Conservation (phyloP, 2,329 filamentous ascomycete genomes). For the Aspergillus luchuensis region DNA sequence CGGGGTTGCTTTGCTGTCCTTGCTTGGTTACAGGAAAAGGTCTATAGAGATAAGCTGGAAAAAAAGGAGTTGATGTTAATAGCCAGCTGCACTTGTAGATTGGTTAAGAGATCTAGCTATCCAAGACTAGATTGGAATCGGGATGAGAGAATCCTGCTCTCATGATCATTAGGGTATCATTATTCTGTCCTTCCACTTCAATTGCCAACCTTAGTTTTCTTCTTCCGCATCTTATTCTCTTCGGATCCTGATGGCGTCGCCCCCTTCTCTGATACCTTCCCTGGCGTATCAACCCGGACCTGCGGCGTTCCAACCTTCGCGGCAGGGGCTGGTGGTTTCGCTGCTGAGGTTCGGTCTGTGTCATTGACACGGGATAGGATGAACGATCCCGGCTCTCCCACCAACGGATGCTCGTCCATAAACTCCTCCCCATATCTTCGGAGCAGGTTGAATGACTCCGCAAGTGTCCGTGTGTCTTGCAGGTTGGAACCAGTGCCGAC, state of each 20-base stretch:
- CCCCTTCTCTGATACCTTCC: conserved; percentile 34
- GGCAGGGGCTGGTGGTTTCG: conserved; percentile 24
- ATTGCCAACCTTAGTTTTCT: conserved; percentile 37
- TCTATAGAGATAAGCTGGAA: too few relatives aligned
- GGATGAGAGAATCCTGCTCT: conserved; percentile 1
- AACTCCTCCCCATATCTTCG: conserved; percentile 61
- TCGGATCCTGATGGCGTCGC: conserved; percentile 36
- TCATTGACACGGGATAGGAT: conserved; percentile 53
- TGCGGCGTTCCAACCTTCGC: conserved; percentile 34
- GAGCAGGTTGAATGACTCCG: conserved; percentile 54
- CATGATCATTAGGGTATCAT: conserved; percentile 6
- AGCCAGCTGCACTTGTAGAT: too few relatives aligned
- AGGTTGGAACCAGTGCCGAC: conserved; percentile 27
- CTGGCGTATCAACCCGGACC: conserved; percentile 36
- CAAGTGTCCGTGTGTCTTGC: conserved; percentile 45
- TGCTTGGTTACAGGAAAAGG: too few relatives aligned
- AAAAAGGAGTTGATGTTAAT: too few relatives aligned
- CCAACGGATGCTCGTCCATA: conserved; percentile 65
- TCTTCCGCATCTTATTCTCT: conserved; percentile 40
- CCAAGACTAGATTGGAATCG: not conserved
- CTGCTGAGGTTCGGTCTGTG: conserved; percentile 22
- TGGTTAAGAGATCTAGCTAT: not conserved
- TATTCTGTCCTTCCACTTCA: conserved; percentile 16
- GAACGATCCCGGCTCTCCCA: conserved; percentile 65
- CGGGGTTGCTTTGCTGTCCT: too few relatives aligned